phyloP scores from a whole-genome alignment of 164 flowering plant genomes.

The Vitis labrusca region DNA sequence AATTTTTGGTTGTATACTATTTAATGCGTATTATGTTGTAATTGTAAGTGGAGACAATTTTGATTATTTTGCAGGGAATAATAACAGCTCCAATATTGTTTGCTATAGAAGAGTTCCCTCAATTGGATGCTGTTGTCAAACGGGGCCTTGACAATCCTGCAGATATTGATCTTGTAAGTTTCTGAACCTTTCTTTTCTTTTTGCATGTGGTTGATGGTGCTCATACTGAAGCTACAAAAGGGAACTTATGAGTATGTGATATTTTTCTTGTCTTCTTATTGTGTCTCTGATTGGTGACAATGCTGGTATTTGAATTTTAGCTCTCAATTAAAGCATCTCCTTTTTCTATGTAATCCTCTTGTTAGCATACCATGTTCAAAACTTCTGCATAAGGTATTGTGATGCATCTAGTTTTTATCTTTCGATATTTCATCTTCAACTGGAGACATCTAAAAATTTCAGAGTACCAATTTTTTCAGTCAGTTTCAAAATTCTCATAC shows the following conservation, averaged over 20 bases:
- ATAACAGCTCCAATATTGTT: slow-evolving; percentile 90
- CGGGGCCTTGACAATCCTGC: slow-evolving; percentile 68
- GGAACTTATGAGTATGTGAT: not conserved
- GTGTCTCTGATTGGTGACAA: too few species aligned
- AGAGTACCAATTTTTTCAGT: too few species aligned
- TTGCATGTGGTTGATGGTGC: not conserved
- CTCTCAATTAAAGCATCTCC: too few species aligned
- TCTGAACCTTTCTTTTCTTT: not conserved
- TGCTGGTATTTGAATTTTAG: too few species aligned
- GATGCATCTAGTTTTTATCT: too few species aligned
- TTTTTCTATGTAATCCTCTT: too few species aligned
- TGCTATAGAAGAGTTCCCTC: slow-evolving; percentile 95
- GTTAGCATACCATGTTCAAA: too few species aligned
- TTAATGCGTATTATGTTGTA: not conserved
- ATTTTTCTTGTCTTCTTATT: too few species aligned
- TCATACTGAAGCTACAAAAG: not conserved
- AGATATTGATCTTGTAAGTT: slow-evolving; percentile 81
- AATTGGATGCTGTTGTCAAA: slow-evolving; percentile 62
- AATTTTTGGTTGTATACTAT: not conserved
- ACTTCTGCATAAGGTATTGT: too few species aligned
- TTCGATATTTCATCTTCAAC: too few species aligned
- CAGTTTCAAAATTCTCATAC: too few species aligned
- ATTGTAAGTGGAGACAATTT: not conserved
- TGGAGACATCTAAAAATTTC: too few species aligned
- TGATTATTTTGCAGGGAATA: slow-evolving; percentile 50